Evolutionary conservation across 2,329 filamentous ascomycete genomes (phyloP).

Genomic region (Helminthosporium solani): DNA sequence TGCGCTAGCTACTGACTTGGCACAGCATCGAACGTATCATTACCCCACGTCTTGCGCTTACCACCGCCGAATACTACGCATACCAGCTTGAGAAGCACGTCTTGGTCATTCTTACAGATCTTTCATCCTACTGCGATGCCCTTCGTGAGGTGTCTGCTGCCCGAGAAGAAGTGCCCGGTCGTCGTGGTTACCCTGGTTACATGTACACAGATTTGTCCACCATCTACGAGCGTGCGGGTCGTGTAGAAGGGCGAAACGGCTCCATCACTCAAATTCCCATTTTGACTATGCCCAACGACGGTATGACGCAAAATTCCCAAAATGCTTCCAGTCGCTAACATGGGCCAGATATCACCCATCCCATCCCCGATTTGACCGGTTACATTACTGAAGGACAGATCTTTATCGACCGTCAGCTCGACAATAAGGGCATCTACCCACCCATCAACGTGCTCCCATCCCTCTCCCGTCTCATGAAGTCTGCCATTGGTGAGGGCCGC

Average conservation of each 20-base stretch:
- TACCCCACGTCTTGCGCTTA: conserved; percentile 94
- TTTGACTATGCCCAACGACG: conserved; percentile 98
- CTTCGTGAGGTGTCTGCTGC: conserved; percentile 98
- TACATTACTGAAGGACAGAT: conserved; percentile 99
- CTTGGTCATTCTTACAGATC: conserved; percentile 94
- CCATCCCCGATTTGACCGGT: conserved; percentile 96
- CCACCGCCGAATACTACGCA: conserved; percentile 98
- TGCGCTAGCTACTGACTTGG: conserved; percentile 18
- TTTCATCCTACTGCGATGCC: conserved; percentile 97
- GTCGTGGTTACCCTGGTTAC: conserved; percentile 99
- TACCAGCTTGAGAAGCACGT: conserved; percentile 99
- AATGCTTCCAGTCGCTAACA: conserved; percentile 12
- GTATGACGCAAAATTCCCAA: conserved; percentile 41
- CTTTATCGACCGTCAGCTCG: conserved; percentile 87
- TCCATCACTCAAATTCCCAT: conserved; percentile 99
- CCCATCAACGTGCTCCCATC: conserved; percentile 98
- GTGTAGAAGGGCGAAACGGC: conserved; percentile 93
- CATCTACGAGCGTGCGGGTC: conserved; percentile 98
- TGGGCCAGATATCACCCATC: conserved; percentile 85
- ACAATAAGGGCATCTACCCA: conserved; percentile 98
- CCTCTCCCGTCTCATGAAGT: conserved; percentile 99
- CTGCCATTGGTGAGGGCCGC: conserved; percentile 95
- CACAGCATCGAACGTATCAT: conserved; percentile 97
- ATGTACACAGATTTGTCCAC: conserved; percentile 99
- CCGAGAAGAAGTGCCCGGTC: conserved; percentile 97